Percentiles rank a stretch among this genome's conserved stretches.
Conservation (phyloP, 306 rosid genomes). For the Cucurbita maxima region DNA sequence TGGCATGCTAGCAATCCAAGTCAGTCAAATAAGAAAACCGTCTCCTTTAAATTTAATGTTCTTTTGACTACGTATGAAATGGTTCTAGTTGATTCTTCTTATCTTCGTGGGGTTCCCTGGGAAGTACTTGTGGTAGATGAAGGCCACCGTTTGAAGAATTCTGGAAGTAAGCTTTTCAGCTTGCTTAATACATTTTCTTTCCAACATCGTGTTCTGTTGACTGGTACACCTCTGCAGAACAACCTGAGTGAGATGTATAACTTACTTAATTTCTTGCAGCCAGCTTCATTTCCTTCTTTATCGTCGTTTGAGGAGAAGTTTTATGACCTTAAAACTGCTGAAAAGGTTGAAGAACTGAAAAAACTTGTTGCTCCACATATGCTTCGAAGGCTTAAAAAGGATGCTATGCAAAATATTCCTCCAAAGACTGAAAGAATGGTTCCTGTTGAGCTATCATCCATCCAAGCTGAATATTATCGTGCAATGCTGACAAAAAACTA, state of each 20-base stretch:
- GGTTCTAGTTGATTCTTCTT: slow-evolving; percentile 94
- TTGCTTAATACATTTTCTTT: slow-evolving; percentile 85
- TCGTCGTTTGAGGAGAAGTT: slow-evolving; percentile 87
- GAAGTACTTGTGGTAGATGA: slow-evolving; percentile 98
- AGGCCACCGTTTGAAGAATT: slow-evolving; percentile 94
- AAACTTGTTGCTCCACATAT: slow-evolving; percentile 98
- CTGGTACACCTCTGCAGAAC: slow-evolving; percentile 98
- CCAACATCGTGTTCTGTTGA: slow-evolving; percentile 92
- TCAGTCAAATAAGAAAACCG: slow-evolving; percentile 49
- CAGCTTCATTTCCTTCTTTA: slow-evolving; percentile 91
- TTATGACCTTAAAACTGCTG: slow-evolving; percentile 88
- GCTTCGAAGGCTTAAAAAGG: slow-evolving; percentile 98
- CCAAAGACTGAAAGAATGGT: slow-evolving; percentile 99
- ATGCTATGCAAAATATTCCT: slow-evolving; percentile 98
- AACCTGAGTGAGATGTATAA: slow-evolving; percentile 98
- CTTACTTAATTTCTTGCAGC: slow-evolving; percentile 97
- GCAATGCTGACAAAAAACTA: slow-evolving; percentile 99
- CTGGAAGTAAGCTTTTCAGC: slow-evolving; percentile 97
- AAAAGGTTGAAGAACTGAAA: slow-evolving; percentile 91
- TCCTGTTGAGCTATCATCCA: slow-evolving; percentile 96
- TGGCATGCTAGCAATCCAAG: slow-evolving; percentile 79
- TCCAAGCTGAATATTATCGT: slow-evolving; percentile 99
- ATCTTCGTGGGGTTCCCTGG: slow-evolving; percentile 96
- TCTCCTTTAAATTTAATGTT: slow-evolving; percentile 76
- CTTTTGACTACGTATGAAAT: slow-evolving; percentile 94